Evolutionary conservation across 257 asterid species (phyloP), one percentile per base, ranked within the genome.

Genomic region (Prunella vulgaris): DNA sequence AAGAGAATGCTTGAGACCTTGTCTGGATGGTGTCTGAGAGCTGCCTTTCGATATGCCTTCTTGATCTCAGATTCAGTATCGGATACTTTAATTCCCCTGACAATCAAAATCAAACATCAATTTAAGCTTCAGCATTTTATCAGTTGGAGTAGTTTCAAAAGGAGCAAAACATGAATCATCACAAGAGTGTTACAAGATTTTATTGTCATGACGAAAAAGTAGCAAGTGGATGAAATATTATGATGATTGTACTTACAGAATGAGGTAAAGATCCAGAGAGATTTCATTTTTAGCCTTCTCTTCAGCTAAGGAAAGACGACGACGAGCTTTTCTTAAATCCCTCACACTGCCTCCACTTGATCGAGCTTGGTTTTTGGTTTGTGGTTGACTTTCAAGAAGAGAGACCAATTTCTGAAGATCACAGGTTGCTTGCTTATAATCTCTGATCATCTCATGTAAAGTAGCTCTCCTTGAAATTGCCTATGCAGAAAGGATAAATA

Each of bases 1-100:
- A 48, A 73, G 62, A 76, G 51, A 73, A 9, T 32, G 51, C 40
- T 28, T 17, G 51, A 70, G 15, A 94, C 99, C 97, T 94, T 94
- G 86, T 94, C 97, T 5, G 99, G 99, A 70, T 94, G 99, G 78
- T 91, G 96, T 75, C 79, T 87, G 65, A 94, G 93, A 77, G 99
- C 99, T 69, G 99, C 99, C 87, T 86, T 94, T 66, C 94, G 70
- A 74, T 94, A 94, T 20, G 97, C 97, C 80, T 89, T 94, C 88
- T 89, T 94, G 73, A 91, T 86, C 64, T 94, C 99, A 30, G 96
- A 75, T 79, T 85, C 97, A n/a, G 88, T 37, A 82, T 87, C 99
- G 17, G 96, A 83, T 66, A 86, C 77, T 80, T 91, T 89, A 75
- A 89, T 70, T 78, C 97, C 99, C 83, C 97, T 90, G 90, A 28